Conservation (phyloP, 768 basidiomycete genomes). For the Trametes punicea region DNA sequence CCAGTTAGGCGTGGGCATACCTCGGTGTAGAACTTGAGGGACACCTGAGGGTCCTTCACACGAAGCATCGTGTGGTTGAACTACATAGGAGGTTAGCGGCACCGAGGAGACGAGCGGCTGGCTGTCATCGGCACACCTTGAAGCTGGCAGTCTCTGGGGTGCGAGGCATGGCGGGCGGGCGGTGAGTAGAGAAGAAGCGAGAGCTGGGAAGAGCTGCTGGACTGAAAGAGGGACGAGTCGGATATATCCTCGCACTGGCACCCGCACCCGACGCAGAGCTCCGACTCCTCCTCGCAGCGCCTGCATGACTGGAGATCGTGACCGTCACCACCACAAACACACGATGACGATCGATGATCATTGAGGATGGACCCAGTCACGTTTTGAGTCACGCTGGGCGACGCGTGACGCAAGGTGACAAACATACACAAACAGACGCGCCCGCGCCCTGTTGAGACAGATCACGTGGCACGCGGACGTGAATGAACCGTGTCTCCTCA, state of each 20-base stretch:
- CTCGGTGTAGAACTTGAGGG: constrained; percentile 77
- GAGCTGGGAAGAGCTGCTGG: background rate
- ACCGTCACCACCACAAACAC: background rate
- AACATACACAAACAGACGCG: constrained; percentile 21
- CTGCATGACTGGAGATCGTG: background rate
- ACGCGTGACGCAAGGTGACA: constrained; percentile 15
- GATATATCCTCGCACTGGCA: background rate
- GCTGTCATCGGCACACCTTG: constrained; percentile 42
- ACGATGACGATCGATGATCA: constrained; percentile 8
- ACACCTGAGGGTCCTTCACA: constrained; percentile 81
- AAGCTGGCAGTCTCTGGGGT: constrained; percentile 63
- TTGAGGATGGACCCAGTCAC: background rate
- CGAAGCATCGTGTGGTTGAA: constrained; percentile 89
- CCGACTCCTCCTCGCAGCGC: background rate
- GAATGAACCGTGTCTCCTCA: background rate
- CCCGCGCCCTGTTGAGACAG: constrained; percentile 17
- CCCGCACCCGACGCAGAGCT: background rate
- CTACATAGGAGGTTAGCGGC: constrained; percentile 31
- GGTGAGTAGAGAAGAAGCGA: constrained; percentile 3
- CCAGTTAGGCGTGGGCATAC: constrained; percentile 33
- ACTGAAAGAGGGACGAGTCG: background rate
- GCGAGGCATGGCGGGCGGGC: constrained; percentile 48
- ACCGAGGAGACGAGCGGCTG: background rate
- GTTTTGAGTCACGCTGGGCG: constrained; percentile 11
- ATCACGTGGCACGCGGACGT: background rate